These are phyloP conservation scores for Trapa incisa DNA, from an alignment of 345 rosid species.

Conservation along the genomic window DNA sequence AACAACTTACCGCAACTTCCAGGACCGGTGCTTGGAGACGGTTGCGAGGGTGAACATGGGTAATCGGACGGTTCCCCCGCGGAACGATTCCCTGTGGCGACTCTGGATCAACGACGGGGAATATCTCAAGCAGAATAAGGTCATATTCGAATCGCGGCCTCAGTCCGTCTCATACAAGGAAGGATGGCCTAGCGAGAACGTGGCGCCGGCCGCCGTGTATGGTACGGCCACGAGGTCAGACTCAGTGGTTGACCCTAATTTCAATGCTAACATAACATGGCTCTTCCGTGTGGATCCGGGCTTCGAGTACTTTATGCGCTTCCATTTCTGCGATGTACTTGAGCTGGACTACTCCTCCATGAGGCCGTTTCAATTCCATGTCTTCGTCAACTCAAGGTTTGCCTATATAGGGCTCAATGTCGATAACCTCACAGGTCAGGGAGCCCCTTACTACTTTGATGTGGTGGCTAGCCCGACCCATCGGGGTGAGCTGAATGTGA, in stretches of 20 bases:
- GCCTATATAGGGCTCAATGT: constrained; percentile 40
- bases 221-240: constrained; percentile 57
- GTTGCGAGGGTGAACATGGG: constrained; percentile 87
- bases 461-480: constrained; percentile 25
- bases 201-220: constrained; percentile 58
- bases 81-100: constrained; percentile 56
- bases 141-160: constrained; percentile 18
- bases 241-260: constrained; percentile 14
- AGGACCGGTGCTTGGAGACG: constrained; percentile 47
- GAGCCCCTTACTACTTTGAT: constrained; percentile 55
- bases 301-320: constrained; percentile 57
- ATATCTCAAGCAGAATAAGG: constrained; percentile 23
- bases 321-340: constrained; percentile 63
- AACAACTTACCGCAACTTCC: constrained; percentile 14
- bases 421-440: constrained; percentile 21
- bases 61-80: constrained; percentile 32
- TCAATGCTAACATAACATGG: constrained; percentile 56
- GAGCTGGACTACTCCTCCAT: not conserved
- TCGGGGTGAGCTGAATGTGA: constrained; percentile 24
- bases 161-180: constrained; percentile 35
- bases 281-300: constrained; percentile 44
- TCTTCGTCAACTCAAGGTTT: constrained; percentile 40
- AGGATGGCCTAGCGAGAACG: constrained; percentile 20
- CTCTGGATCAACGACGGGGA: constrained; percentile 54
- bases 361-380: constrained; percentile 22